These are phyloP conservation scores for Dactylellina leptospora DNA, from an alignment of 2,329 filamentous ascomycete genomes.

Conservation along the genomic window DNA sequence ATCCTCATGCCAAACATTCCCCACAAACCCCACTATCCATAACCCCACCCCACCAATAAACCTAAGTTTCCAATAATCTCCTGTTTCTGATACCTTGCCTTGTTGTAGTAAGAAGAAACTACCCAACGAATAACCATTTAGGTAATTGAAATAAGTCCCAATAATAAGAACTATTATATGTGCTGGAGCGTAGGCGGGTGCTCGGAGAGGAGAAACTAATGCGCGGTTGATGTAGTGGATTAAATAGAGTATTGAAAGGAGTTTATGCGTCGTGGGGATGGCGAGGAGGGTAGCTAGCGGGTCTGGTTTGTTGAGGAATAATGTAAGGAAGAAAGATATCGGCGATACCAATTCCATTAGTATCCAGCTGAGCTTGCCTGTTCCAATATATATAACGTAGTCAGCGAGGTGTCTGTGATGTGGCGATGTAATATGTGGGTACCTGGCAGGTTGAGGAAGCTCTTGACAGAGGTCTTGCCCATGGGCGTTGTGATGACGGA, in stretches of 20 bases:
- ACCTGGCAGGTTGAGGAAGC: constrained; percentile 84
- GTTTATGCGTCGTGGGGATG: constrained; percentile 66
- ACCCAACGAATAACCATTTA: constrained; percentile 80
- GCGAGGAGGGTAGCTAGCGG: constrained; percentile 1
- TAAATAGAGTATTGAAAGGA: constrained; percentile 79
- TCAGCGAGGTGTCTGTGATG: neutral
- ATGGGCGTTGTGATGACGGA: constrained; percentile 66
- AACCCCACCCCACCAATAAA: constrained; percentile 74
- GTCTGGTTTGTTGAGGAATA: constrained; percentile 52
- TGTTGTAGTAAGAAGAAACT: constrained; percentile 70
- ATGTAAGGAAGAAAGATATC: constrained; percentile 54
- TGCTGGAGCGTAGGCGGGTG: constrained; percentile 91
- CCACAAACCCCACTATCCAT: constrained; percentile 78
- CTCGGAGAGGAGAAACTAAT: constrained; percentile 79
- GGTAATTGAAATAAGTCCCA: constrained; percentile 77
- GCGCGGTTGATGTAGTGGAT: constrained; percentile 94
- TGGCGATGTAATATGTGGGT: constrained; percentile 58
- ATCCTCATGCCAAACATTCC: constrained; percentile 90
- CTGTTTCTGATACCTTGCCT: constrained; percentile 31
- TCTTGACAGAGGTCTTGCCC: constrained; percentile 85
- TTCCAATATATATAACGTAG: constrained; percentile 5
- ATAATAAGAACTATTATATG: constrained; percentile 72
- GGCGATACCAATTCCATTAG: constrained; percentile 75
- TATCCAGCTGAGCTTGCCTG: constrained; percentile 75
- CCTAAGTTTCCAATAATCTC: constrained; percentile 62